A percentile compares a stretch with the other conserved stretches of the same genome.
phyloP scores from a whole-genome alignment of 106 monocot species.

The Apostasia ramifera region DNA sequence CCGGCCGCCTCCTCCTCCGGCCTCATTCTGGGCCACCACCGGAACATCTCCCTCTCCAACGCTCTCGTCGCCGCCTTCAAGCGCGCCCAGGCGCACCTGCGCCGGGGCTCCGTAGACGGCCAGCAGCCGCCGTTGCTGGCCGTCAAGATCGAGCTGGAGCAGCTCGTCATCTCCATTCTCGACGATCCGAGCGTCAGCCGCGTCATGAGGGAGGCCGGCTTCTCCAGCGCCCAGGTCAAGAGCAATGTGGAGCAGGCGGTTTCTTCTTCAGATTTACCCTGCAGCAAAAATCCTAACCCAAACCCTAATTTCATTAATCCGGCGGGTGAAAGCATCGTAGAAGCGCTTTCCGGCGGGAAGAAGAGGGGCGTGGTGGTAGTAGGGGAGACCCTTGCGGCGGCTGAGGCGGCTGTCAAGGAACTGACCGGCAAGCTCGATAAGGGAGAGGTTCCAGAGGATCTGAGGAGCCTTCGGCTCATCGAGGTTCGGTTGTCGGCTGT shows the following conservation, averaged over 20 bases:
- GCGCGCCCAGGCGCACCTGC: conserved; percentile 84
- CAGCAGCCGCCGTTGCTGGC: conserved; percentile 63
- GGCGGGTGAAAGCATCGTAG: not conserved
- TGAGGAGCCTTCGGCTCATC: conserved; percentile 50
- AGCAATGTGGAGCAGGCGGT: conserved; percentile 46
- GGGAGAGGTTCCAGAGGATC: conserved; percentile 34
- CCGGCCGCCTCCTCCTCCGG: conserved; percentile 45
- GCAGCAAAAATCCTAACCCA: conserved; percentile 6
- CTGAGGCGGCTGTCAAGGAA: conserved; percentile 46
- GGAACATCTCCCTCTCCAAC: conserved; percentile 57
- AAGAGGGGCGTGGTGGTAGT: conserved; percentile 53
- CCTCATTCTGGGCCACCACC: conserved; percentile 26
- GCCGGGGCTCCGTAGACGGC: conserved; percentile 57
- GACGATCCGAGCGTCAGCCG: conserved; percentile 70
- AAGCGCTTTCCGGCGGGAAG: conserved; percentile 4
- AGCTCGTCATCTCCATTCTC: conserved; percentile 59
- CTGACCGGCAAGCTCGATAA: conserved; percentile 53
- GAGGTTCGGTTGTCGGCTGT: conserved; percentile 48
- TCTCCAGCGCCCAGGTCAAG: conserved; percentile 72
- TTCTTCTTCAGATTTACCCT: conserved; percentile 6
- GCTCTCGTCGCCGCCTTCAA: conserved; percentile 91
- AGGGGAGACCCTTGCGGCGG: conserved; percentile 40
- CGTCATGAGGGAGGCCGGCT: conserved; percentile 70
- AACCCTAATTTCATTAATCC: conserved; percentile 17
- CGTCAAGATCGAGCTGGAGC: conserved; percentile 72